phyloP scores from a whole-genome alignment of 768 basidiomycete species.

The Lactarius sanguifluus region DNA sequence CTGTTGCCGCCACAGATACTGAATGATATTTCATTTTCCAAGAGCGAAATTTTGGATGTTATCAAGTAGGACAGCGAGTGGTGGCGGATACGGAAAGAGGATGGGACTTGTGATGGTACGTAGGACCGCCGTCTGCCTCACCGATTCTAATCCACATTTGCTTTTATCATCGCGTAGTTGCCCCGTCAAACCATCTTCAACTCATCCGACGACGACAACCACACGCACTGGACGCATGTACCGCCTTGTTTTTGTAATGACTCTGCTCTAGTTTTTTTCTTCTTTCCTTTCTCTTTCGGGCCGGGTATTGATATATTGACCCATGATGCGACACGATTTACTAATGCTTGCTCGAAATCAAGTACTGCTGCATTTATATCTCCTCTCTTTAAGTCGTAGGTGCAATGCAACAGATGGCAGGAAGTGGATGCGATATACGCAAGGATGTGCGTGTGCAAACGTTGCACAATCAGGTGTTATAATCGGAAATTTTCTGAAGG shows the following conservation, averaged over 20 bases:
- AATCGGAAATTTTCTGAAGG: too few species aligned
- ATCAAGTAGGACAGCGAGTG: constrained; percentile 90
- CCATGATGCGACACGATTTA: constrained; percentile 13
- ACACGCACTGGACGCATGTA: constrained; percentile 16
- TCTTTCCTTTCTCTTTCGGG: neutral
- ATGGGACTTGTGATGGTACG: constrained; percentile 77
- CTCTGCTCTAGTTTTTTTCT: neutral
- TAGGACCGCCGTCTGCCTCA: constrained; percentile 31
- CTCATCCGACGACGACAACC: constrained; percentile 43
- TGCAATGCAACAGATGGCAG: constrained; percentile 12
- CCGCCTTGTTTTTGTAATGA: constrained; percentile 10
- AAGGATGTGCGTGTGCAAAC: neutral
- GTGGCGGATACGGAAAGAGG: constrained; percentile 85
- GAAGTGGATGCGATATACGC: neutral
- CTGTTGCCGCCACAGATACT: constrained; percentile 54
- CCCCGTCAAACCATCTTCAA: constrained; percentile 49
- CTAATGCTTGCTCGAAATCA: constrained; percentile 17
- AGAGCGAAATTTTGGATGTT: constrained; percentile 91
- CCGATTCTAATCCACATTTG: too few species aligned
- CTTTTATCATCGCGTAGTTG: too few species aligned
- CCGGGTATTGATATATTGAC: neutral
- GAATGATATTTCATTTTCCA: constrained; percentile 91
- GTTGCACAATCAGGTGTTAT: too few species aligned
- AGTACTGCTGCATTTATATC: constrained; percentile 9
- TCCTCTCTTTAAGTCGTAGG: constrained; percentile 2